Conservation (phyloP, 305 asterid species). For the Rubia peregrina region DNA sequence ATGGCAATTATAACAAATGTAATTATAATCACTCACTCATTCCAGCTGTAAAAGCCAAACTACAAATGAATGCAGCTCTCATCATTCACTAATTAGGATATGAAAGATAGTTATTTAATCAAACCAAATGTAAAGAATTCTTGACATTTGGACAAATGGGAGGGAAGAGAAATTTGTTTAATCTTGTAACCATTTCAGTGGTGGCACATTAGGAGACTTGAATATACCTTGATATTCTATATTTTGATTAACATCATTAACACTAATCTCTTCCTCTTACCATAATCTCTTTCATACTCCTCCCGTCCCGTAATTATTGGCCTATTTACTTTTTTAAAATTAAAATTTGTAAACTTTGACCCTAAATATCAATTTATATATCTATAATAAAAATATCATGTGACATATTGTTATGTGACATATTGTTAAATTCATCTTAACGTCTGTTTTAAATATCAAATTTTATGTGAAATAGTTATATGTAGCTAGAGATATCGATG, state of each 20-base stretch:
- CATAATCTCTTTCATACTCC: not conserved
- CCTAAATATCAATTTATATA: too few species aligned
- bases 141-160: not conserved
- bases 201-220: conserved; percentile 1
- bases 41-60: not conserved
- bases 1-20: not conserved
- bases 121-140: not conserved
- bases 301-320: too few species aligned
- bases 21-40: not conserved
- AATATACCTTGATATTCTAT: not conserved
- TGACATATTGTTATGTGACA: not conserved
- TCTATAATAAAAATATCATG: not conserved
- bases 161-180: not conserved
- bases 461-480: too few species aligned
- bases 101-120: not conserved
- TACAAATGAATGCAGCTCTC: not conserved
- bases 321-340: too few species aligned
- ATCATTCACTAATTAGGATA: not conserved
- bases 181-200: not conserved
- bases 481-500: too few species aligned
- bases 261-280: not conserved
- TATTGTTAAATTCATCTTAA: too few species aligned
- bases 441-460: too few species aligned
- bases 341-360: too few species aligned
- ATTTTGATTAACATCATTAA: not conserved